Base-by-base conservation (phyloP, 169 alveolate species). In the Plasmodium fragile region DNA sequence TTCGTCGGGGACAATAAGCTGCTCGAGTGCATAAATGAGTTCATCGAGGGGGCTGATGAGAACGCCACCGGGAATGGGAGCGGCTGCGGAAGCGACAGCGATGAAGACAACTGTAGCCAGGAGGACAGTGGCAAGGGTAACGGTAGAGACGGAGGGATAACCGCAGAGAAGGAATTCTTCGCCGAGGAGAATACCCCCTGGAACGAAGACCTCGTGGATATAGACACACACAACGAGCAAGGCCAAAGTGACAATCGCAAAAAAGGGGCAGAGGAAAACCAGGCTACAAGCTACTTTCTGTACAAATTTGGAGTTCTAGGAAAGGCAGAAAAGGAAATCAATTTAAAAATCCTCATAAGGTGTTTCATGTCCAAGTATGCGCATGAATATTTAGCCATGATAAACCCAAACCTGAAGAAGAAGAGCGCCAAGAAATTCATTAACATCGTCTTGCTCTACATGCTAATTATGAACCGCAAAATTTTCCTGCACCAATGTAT, bases 361-460 rank as follows among this genome's bases (percentile, higher is more conserved):
- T 91, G 94, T 30, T 91, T 91, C 83, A 91, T 91, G 94, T 91
- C 94, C 4, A 91, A 81, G 59, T 91, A 49, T 73, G 94, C 94
- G 28, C 82, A 91, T 70, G 92, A 91, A 80, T 91, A 91, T 91
- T 91, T 91, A 70, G 82, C 43, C 30, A 30, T 91, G 82, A 91
- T 91, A 52, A 91, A 91, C 49, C 94, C 94, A 1, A 91, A 65
- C 49, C 75, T 91, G 45, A 91, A 81, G 53, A 91, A 52, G 36
- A 59, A 71, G 30, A 65, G 73, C 32, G 72, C 94, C 30, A 90
- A 91, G 36, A 91, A 91, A 69, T 71, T 55, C 34, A 81, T 91
- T 71, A 91, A 91, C 75, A 39, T 81, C 22, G 92, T 81, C 72
- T 75, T 91, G 53, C 75, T 91, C 36, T 91, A 91, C 34, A 91